These are phyloP conservation scores for Anisodus acutangulus DNA, from an alignment of 257 asterid species.

Conservation along the genomic window DNA sequence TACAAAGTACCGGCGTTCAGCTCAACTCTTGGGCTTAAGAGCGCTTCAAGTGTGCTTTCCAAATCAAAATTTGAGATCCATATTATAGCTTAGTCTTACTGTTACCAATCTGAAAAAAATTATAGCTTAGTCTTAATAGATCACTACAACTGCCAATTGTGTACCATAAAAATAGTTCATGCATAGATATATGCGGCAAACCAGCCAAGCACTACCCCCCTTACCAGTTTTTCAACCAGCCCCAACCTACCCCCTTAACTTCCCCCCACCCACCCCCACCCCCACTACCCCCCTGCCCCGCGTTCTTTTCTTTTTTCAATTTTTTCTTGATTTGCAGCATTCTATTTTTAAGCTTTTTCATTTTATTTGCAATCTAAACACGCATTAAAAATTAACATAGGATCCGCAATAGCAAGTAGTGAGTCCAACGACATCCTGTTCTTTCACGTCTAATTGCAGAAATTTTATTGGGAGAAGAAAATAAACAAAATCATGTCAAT, in stretches of 20 bases:
- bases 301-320: not conserved
- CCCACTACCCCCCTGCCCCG: not conserved
- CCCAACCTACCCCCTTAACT: too few species aligned
- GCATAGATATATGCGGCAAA: not conserved
- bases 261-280: not conserved
- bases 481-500: not conserved
- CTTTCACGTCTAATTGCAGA: constrained; percentile 7
- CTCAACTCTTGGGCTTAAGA: not conserved
- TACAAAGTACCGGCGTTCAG: not conserved
- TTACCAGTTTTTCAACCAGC: not conserved
- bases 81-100: too few species aligned
- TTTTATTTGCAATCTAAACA: not conserved
- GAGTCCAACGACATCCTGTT: not conserved
- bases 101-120: too few species aligned
- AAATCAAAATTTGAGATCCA: not conserved
- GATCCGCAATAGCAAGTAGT: not conserved
- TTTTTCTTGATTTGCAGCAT: not conserved
- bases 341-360: not conserved
- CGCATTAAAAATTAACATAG: not conserved
- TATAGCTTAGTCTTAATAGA: too few species aligned
- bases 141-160: too few species aligned
- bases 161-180: not conserved
- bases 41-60: not conserved
- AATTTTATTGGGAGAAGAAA: not conserved
- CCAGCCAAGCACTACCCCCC: not conserved